phyloP scores from a whole-genome alignment of 1,284 basidiomycete genomes.

The Golubevia sp. region DNA sequence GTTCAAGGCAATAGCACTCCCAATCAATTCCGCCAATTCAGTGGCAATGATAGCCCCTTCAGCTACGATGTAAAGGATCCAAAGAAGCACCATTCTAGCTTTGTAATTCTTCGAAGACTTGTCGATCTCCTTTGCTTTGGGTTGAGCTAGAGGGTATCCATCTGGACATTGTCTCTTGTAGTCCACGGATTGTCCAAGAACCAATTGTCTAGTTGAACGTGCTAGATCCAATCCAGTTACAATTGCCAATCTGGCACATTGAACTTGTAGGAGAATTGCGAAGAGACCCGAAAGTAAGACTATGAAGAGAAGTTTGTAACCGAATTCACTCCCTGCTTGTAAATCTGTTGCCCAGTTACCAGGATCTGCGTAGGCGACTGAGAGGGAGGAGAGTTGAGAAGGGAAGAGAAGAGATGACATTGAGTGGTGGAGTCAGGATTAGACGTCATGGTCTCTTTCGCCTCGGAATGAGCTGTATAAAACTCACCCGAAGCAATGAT shows the following conservation, averaged over 20 bases:
- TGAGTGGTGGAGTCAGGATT: no score
- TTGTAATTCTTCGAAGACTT: constrained; percentile 8
- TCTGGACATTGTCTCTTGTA: constrained; percentile 3
- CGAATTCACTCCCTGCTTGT: constrained; percentile 63
- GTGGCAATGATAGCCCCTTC: constrained; percentile 56
- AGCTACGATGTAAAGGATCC: constrained; percentile 43
- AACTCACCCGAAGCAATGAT: no score
- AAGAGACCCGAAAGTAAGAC: constrained; percentile 82
- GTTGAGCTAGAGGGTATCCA: constrained; percentile 15
- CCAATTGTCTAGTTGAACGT: constrained; percentile 39
- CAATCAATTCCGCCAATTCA: constrained; percentile 55
- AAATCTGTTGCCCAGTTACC: constrained; percentile 60
- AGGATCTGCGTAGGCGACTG: neutral
- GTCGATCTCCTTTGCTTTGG: constrained; percentile 10
- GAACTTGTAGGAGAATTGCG: constrained; percentile 77
- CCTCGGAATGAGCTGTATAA: no score
- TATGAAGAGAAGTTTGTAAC: constrained; percentile 84
- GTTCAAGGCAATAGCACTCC: constrained; percentile 53
- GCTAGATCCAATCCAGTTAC: constrained; percentile 49
- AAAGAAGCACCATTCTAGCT: constrained; percentile 22
- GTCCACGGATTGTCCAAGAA: constrained; percentile 15
- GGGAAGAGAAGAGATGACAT: no score
- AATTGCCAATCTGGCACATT: constrained; percentile 44
- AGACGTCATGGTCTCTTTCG: no score
- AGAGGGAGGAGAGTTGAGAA: no score